These are phyloP conservation scores for Circinella umbellata DNA, from an alignment of 371 early-diverging fungal species.

Conservation along the genomic window DNA sequence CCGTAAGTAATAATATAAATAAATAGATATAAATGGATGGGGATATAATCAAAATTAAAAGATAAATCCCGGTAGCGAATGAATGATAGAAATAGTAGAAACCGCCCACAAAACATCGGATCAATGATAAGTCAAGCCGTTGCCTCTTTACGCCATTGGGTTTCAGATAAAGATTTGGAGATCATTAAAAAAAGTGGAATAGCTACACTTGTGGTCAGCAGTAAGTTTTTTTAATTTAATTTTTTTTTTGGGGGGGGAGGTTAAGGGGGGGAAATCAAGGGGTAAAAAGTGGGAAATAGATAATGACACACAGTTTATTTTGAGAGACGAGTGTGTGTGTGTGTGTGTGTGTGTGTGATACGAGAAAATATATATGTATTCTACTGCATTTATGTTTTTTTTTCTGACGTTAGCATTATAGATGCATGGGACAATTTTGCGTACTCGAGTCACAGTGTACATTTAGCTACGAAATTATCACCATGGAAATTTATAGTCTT, in stretches of 20 bases:
- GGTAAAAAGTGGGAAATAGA: not conserved
- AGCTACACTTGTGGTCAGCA: conserved; percentile 23
- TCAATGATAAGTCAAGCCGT: conserved; percentile 33
- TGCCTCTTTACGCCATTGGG: conserved; percentile 33
- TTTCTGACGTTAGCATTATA: not conserved
- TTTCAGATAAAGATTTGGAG: conserved; percentile 20
- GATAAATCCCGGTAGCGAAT: conserved; percentile 9
- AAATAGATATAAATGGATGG: too few relatives aligned
- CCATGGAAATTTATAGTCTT: conserved; percentile 27
- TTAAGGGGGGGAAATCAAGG: not conserved
- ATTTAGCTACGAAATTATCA: conserved; percentile 25
- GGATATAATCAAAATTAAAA: too few relatives aligned
- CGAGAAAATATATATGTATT: too few relatives aligned
- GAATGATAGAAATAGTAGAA: conserved; percentile 21
- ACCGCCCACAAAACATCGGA: conserved; percentile 24
- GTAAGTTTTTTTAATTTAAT: conserved; percentile 18
- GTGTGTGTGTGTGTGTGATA: too few relatives aligned
- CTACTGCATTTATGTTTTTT: not conserved
- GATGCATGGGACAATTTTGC: conserved; percentile 36
- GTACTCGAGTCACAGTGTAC: conserved; percentile 24
- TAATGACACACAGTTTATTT: too few relatives aligned
- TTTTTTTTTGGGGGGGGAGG: not conserved
- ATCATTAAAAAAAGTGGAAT: conserved; percentile 20
- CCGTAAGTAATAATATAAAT: conserved; percentile 15
- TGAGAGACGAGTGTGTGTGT: too few relatives aligned